Evolutionary conservation across 2,329 filamentous ascomycete species (phyloP).

Genomic region (Chaetomium globosum): DNA sequence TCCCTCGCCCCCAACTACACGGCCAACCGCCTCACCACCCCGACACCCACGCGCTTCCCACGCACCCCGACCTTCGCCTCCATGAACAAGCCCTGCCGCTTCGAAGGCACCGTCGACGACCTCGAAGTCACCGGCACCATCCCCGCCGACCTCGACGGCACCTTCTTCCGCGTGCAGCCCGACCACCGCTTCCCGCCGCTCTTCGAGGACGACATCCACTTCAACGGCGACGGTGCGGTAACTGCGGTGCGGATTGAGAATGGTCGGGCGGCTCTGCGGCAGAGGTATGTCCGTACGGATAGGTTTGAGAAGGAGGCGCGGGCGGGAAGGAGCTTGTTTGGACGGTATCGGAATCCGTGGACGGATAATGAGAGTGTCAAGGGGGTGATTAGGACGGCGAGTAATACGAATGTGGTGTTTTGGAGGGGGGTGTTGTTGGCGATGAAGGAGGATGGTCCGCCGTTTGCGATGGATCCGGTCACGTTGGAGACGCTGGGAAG

Average conservation of each 20-base stretch:
- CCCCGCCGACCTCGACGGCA: slow-evolving; percentile 50
- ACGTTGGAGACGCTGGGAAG: slow-evolving; percentile 54
- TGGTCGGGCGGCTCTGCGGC: slow-evolving; percentile 49
- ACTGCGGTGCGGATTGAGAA: slow-evolving; percentile 47
- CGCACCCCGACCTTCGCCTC: slow-evolving; percentile 42
- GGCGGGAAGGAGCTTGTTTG: slow-evolving; percentile 50
- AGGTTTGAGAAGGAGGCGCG: slow-evolving; percentile 38
- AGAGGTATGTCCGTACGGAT: slow-evolving; percentile 49
- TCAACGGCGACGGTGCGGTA: slow-evolving; percentile 45
- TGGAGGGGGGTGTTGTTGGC: slow-evolving; percentile 60
- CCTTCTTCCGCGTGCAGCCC: slow-evolving; percentile 55
- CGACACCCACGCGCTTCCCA: slow-evolving; percentile 42
- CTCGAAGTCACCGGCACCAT: slow-evolving; percentile 49
- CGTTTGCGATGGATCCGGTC: slow-evolving; percentile 54
- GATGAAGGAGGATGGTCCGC: slow-evolving; percentile 57
- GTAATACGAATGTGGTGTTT: slow-evolving; percentile 63
- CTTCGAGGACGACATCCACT: slow-evolving; percentile 55
- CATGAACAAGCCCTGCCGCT: slow-evolving; percentile 45
- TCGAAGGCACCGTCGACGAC: slow-evolving; percentile 43
- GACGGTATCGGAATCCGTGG: slow-evolving; percentile 60
- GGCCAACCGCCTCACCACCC: slow-evolving; percentile 39
- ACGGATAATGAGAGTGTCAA: slow-evolving; percentile 59
- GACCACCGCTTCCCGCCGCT: slow-evolving; percentile 58
- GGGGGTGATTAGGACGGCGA: slow-evolving; percentile 58
- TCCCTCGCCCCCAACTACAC: slow-evolving; percentile 40